Conservation (phyloP, 1,284 basidiomycete species). For the Polyporus tsugae region DNA sequence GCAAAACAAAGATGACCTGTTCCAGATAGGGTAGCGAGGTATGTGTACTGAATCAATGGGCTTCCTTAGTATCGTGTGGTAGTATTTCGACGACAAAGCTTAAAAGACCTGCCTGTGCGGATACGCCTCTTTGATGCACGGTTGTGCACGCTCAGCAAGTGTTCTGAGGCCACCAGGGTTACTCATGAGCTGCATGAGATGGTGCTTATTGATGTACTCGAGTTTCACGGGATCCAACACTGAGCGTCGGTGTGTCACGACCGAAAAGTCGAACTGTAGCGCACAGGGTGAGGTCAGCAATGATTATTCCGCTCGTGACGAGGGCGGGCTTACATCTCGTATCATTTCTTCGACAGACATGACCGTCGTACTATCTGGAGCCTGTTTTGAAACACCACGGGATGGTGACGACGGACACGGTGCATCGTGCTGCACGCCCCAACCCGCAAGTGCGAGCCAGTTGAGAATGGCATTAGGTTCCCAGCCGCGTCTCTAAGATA, state of each 20-base stretch:
- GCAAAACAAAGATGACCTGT: constrained; percentile 62
- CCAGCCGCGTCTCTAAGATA: constrained; percentile 74
- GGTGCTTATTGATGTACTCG: constrained; percentile 81
- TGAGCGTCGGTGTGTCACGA: constrained; percentile 78
- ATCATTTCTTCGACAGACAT: constrained; percentile 75
- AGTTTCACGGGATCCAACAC: constrained; percentile 78
- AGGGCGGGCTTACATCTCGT: constrained; percentile 53
- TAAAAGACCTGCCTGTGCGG: constrained; percentile 45
- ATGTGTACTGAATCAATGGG: constrained; percentile 48
- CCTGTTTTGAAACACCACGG: constrained; percentile 39
- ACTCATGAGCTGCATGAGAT: constrained; percentile 63
- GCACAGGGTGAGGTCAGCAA: not conserved
- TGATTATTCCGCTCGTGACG: not conserved
- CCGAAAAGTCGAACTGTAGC: constrained; percentile 72
- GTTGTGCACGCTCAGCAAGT: constrained; percentile 59
- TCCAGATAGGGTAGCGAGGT: constrained; percentile 63
- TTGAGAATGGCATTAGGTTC: constrained; percentile 92
- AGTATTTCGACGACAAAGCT: constrained; percentile 32
- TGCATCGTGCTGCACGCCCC: constrained; percentile 70
- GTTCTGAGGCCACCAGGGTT: constrained; percentile 51
- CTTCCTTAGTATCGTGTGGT: constrained; percentile 6
- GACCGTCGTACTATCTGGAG: constrained; percentile 71
- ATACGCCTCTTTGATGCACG: constrained; percentile 56
- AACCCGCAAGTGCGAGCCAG: constrained; percentile 94
- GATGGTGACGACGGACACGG: constrained; percentile 34